Evolutionary conservation across 805 yeast species (phyloP), one percentile per base, ranked within the genome.

Genomic region (Candida corydali): DNA sequence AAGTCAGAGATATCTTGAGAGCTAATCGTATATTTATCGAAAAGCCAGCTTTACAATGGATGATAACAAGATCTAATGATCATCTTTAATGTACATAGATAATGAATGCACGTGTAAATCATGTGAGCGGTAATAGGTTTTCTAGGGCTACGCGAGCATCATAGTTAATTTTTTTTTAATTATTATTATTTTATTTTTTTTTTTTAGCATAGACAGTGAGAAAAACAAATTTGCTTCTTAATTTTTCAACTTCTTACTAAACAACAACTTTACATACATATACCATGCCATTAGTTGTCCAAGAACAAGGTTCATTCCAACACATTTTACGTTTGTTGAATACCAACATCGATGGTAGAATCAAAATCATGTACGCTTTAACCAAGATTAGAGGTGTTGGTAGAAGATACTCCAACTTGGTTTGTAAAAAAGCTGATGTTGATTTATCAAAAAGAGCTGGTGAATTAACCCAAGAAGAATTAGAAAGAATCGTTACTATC

Each of bases 261-360:
- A 22, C 24, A 22, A 22, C 24, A 22, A 22, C 24, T 22, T 22
- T 22, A 8, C 24, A 22, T 10, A 22, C 24, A 22, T 10, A 22
- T 8, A 22, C 10, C 59, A 86, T 86, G 96, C 85, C 96, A 71
- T 82, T 87, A 81, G 96, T 88, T 76, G 93, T 93, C 74, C 93
- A 86, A 78, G 98, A 93, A 80, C 83, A 86, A 78, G 96, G 95
- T 74, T 86, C 93, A 73, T 93, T 94, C 95, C 98, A 94, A 80
- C 99, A 93, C 94, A 93, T 93, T 80, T 86, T 93, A 80, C 98
- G 97, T 91, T 86, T 93, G 80, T 87, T 93, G 78, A 93, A 94
- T 88, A 93, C 99, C 78, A 93, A 93, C 89, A 97, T 93, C 73
- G 99, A 93, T 76, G 99, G 99, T 85, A 89, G 95, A 88, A 91